Base-by-base conservation (phyloP, 768 basidiomycete species). In the Lactarius evosmus region DNA sequence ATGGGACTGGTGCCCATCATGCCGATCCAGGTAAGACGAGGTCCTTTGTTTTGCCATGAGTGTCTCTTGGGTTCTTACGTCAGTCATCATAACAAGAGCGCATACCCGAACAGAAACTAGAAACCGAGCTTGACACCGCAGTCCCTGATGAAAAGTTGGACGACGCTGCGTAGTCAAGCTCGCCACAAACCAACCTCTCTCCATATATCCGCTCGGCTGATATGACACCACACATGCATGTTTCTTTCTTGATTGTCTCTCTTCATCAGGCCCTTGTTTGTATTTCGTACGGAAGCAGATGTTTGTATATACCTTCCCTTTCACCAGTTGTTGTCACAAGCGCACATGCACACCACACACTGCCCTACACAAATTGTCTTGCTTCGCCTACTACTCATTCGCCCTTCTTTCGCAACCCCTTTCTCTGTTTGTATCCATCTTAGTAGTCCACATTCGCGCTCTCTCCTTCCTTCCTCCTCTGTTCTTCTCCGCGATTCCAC, bases 191-290 rank as follows among this genome's bases (percentile, higher is more conserved):
- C n/a, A n/a, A n/a, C 27, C 7, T 27, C 29, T 14, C 25, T 27
- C 16, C 19, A 52, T 52, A 52, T 52, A 52, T 25, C 22, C 22
- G 12, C n/a, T 44, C 8, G 19, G 41, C 41, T 19, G n/a, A 44
- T 44, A 44, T 44, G 19, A 8, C 41, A 22, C 25, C 50, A 27
- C 27, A 38, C 29, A 19, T 40, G 27, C 34, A 16, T 4, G 2
- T 33, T 8, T 27, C 49, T 27, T 40, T 32, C 7, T 60, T 54
- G 34, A 55, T 22, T 33, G 8, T 55, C 49, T 3, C 30, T 46
- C 7, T 34, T 17, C 30, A 55, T 49, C 19, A 54, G 14, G 32
- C 51, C 41, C 29, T 60, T 64, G 52, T 60, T 60, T 64, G 52
- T 60, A 60, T 56, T 49, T 60, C 30, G n/a, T 60, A 46, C 44